These are phyloP conservation scores for Cajanus cajan DNA, from an alignment of 306 rosid genomes.

Conservation along the genomic window DNA sequence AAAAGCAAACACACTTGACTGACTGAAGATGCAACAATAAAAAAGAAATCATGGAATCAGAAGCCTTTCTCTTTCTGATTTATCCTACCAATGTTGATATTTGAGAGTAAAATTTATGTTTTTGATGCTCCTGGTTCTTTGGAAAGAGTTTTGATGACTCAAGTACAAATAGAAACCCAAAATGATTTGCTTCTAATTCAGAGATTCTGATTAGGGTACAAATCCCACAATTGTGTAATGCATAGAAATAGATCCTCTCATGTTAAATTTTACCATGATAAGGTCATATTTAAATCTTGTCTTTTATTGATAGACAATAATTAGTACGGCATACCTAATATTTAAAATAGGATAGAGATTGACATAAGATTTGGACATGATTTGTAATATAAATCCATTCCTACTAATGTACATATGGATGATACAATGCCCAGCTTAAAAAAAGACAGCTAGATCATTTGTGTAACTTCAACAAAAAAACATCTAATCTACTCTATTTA, in stretches of 20 bases:
- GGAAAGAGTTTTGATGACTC: neutral
- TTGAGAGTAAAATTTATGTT: neutral
- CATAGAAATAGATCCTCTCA: neutral
- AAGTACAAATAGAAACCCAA: neutral
- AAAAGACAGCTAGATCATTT: slow-evolving; percentile 58
- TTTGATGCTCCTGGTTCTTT: neutral
- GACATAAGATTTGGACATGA: neutral
- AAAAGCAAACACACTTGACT: neutral
- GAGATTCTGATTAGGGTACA: neutral
- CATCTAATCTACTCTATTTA: neutral
- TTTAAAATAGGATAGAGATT: neutral
- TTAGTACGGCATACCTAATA: neutral
- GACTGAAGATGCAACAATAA: neutral
- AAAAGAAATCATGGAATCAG: neutral
- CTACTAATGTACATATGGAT: slow-evolving; percentile 1
- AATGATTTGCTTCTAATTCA: neutral
- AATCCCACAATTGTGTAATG: neutral
- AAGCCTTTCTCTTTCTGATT: neutral
- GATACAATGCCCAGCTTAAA: slow-evolving; percentile 54
- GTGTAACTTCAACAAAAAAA: slow-evolving; percentile 10
- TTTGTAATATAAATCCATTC: neutral
- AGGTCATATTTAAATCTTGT: neutral
- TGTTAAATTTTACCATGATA: neutral
- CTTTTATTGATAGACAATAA: neutral
- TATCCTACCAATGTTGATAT: neutral